phyloP scores from a whole-genome alignment of 768 basidiomycete species.

The Cubamyces sp. region DNA sequence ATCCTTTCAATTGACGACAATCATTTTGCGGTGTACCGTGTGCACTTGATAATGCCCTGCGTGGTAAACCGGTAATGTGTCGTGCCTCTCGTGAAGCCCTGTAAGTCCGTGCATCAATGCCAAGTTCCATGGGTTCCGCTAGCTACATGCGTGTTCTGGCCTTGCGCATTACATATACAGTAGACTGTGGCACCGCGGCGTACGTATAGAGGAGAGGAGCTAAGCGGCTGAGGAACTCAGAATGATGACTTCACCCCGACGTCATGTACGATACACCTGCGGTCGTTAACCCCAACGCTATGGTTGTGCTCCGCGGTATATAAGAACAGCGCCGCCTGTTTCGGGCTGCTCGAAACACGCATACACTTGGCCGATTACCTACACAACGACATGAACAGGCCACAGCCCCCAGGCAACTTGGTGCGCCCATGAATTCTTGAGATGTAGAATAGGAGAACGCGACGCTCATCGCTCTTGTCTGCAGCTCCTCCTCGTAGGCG shows the following conservation, averaged over 20 bases:
- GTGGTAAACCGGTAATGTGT: no score
- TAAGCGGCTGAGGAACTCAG: no score
- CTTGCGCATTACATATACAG: no score
- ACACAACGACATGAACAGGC: background rate
- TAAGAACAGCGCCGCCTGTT: background rate
- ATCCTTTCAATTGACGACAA: slow-evolving; percentile 22
- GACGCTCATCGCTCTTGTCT: background rate
- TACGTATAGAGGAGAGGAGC: no score
- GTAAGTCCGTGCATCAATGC: no score
- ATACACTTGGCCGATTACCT: background rate
- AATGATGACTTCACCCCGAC: background rate
- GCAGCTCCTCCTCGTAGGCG: background rate
- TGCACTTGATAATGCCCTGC: background rate
- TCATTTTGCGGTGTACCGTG: background rate
- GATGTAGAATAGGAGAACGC: no score
- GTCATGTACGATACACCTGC: background rate
- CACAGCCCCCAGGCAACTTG: background rate
- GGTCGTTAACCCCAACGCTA: background rate
- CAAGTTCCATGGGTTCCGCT: no score
- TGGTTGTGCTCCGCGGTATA: background rate
- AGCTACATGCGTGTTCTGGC: no score
- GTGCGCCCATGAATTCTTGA: background rate
- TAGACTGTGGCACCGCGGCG: no score
- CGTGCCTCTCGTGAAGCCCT: no score
- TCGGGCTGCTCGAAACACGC: background rate